Base-by-base conservation (phyloP, 2,329 filamentous ascomycete species). In the Orbilia quercus region DNA sequence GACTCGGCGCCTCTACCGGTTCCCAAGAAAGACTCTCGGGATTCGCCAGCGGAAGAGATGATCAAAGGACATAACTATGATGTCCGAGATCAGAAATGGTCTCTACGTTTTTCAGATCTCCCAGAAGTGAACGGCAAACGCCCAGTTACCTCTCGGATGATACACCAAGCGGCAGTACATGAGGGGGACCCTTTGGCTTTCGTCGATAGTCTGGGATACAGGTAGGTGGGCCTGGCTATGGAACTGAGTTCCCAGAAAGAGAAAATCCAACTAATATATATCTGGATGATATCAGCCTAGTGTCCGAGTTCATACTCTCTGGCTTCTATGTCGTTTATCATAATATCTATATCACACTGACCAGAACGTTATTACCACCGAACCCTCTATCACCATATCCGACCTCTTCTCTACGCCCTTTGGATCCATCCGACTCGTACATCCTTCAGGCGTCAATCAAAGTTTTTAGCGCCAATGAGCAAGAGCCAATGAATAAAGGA, bases 201-300 rank as follows among this genome's bases (percentile, higher is more conserved):
- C 50, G 73, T 77, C 36, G 76, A 77, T 42, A 75, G 74, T 25
- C 65, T 78, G 40, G 77, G 77, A 34, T 78, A 77, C 36, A 76
- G 45, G 77, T 78, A 70, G 22, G 63, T 28, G 16, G n/a, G 20
- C 36, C 12, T 12, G 28, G 14, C 36, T 23, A 16, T 20, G n/a
- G 9, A 9, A 25, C n/a, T 14, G 3, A 25, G 20, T 28, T 2
- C 7, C 4, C n/a, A n/a, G 36, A 71, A 59, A 4, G 55, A 50
- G 25, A 71, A 66, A 20, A 44, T 36, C 7, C 51, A 25, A 23
- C 38, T 76, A 42, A 66, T 64, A 14, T 66, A 73, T 54, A 72
- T 67, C 34, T 55, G 73, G 1, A 6, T 22, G 34, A 44, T 7
- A 51, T 72, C 42, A 70, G 77, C 51, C 31, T 60, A 60, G 20